These are phyloP conservation scores for Botrytis sinoallii DNA, from an alignment of 2,329 filamentous ascomycete species.

Conservation along the genomic window DNA sequence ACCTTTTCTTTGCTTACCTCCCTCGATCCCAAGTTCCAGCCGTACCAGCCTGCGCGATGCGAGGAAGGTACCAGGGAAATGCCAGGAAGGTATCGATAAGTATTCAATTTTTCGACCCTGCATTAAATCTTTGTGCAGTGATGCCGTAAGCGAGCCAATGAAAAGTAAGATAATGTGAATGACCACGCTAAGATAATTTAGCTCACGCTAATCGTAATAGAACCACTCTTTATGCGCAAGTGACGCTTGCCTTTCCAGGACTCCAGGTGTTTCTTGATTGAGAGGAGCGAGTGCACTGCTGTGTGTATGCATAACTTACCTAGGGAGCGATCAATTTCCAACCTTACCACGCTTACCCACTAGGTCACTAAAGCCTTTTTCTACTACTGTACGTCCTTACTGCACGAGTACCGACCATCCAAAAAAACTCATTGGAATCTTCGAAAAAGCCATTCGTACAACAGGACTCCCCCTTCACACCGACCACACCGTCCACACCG, in stretches of 20 bases:
- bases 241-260: constrained; percentile 7
- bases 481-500: neutral
- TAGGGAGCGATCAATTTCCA: constrained; percentile 3
- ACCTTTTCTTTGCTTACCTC: neutral
- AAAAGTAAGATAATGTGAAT: constrained; percentile 8
- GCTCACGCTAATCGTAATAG: neutral
- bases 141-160: neutral
- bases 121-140: constrained; percentile 1
- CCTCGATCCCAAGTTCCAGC: neutral
- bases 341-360: neutral
- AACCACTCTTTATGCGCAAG: constrained; percentile 7
- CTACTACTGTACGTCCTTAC: neutral
- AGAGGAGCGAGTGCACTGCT: neutral
- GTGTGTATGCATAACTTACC: neutral
- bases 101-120: constrained; percentile 12
- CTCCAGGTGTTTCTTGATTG: neutral
- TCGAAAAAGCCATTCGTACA: neutral
- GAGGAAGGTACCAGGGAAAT: neutral
- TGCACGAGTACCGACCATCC: neutral
- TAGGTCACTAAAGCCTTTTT: neutral
- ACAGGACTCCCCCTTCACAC: neutral
- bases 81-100: neutral
- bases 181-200: constrained; percentile 13
- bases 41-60: neutral
- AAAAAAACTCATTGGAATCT: neutral